phyloP scores from a whole-genome alignment of 306 rosid species.

The Vigna hirtella region DNA sequence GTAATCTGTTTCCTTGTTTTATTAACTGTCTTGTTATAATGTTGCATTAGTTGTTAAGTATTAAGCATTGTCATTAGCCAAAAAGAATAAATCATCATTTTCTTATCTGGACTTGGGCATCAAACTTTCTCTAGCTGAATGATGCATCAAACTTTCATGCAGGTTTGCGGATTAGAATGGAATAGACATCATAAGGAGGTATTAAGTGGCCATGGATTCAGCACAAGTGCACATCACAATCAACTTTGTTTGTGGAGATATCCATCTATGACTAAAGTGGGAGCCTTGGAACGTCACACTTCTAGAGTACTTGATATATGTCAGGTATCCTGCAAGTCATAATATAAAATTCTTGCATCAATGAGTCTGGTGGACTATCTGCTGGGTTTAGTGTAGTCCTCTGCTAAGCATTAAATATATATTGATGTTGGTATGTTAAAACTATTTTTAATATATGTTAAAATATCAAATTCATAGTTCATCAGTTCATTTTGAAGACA shows the following conservation, averaged over 20 bases:
- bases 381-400: too few species aligned
- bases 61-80: conserved; percentile 24
- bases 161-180: conserved; percentile 89
- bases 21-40: neutral
- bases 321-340: conserved; percentile 57
- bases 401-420: too few species aligned
- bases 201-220: conserved; percentile 83
- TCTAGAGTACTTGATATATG: conserved; percentile 72
- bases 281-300: conserved; percentile 58
- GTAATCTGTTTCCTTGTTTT: neutral
- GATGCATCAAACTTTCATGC: conserved; percentile 17
- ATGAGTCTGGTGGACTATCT: too few species aligned
- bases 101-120: conserved; percentile 7
- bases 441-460: too few species aligned
- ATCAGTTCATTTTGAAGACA: too few species aligned
- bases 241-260: conserved; percentile 77
- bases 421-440: too few species aligned
- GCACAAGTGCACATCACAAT: conserved; percentile 47
- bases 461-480: too few species aligned
- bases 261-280: conserved; percentile 73
- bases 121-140: neutral
- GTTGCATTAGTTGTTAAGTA: neutral
- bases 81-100: neutral
- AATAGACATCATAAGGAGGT: conserved; percentile 78
- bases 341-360: neutral